A percentile compares a stretch with the other conserved stretches of the same genome.
Conservation (phyloP, 495 filamentous ascomycete genomes). For the Tuber borchii region DNA sequence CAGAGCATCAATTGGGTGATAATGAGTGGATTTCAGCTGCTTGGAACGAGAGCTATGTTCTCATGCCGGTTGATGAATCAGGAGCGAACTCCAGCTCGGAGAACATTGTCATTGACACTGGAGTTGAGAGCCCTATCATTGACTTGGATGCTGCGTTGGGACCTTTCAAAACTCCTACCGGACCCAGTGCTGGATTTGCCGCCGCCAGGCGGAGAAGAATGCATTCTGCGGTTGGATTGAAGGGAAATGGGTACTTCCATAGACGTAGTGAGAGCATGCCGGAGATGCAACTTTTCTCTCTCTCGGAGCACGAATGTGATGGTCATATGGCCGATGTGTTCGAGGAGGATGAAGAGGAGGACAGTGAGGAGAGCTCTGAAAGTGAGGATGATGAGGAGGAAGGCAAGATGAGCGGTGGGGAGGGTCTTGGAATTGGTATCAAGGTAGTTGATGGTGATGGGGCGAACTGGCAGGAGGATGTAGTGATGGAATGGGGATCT, state of each 20-base stretch:
- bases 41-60: constrained; percentile 43
- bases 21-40: constrained; percentile 41
- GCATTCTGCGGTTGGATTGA: constrained; percentile 77
- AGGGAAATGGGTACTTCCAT: constrained; percentile 82
- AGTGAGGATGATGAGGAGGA: constrained; percentile 41
- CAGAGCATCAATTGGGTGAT: constrained; percentile 34
- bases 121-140: constrained; percentile 63
- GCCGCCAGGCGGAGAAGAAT: constrained; percentile 65
- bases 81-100: constrained; percentile 25
- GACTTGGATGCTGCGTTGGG: constrained; percentile 94
- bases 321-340: constrained; percentile 73
- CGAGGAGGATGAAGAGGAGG: constrained; percentile 90
- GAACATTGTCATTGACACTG: constrained; percentile 25
- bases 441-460: constrained; percentile 47
- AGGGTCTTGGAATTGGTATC: constrained; percentile 51
- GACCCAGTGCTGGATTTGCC: constrained; percentile 52
- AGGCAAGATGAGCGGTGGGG: constrained; percentile 34
- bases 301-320: constrained; percentile 62
- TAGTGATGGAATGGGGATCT: constrained; percentile 39
- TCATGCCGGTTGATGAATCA: constrained; percentile 41
- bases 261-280: constrained; percentile 88
- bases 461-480: constrained; percentile 29
- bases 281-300: constrained; percentile 71
- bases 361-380: constrained; percentile 45
- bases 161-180: constrained; percentile 76